These are phyloP conservation scores for Closterium sp. DNA, from an alignment of 139 green algal genomes.

Conservation along the genomic window DNA sequence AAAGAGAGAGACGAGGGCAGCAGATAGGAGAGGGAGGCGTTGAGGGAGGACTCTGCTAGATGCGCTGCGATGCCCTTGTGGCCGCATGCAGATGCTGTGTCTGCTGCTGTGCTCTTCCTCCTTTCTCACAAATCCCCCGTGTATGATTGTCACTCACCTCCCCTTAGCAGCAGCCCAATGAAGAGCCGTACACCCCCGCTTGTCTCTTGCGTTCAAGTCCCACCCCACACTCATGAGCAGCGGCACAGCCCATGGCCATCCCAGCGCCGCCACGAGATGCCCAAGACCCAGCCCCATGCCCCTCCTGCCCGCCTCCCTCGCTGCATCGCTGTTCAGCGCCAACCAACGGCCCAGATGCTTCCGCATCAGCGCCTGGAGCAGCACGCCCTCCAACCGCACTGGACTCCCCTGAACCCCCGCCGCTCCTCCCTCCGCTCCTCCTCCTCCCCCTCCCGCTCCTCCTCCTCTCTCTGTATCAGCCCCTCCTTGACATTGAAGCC, in stretches of 20 bases:
- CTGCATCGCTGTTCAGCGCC: neutral
- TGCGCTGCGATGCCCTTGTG: conserved; percentile 38
- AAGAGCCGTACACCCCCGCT: conserved; percentile 7
- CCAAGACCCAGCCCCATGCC: neutral
- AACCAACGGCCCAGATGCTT: neutral
- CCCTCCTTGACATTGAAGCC: neutral
- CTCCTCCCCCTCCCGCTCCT: neutral
- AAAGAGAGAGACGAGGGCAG: neutral
- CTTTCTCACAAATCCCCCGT: too few species aligned
- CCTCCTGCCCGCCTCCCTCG: neutral
- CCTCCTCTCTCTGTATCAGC: neutral
- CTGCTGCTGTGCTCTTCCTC: conserved; percentile 1
- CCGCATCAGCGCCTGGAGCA: neutral
- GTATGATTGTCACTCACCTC: too few species aligned
- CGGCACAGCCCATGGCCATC: conserved; percentile 6
- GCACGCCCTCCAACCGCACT: neutral
- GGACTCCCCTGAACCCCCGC: too few species aligned
- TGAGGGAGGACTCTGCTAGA: conserved; percentile 21
- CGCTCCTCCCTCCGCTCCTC: neutral
- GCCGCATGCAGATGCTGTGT: conserved; percentile 11
- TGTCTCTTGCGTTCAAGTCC: conserved; percentile 5
- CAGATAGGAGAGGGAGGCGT: neutral
- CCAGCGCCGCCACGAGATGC: conserved; percentile 28
- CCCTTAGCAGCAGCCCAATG: conserved; percentile 45
- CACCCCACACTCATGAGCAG: neutral